Evolutionary conservation across 768 basidiomycete genomes (phyloP).

Genomic region (Saitozyma sp.): DNA sequence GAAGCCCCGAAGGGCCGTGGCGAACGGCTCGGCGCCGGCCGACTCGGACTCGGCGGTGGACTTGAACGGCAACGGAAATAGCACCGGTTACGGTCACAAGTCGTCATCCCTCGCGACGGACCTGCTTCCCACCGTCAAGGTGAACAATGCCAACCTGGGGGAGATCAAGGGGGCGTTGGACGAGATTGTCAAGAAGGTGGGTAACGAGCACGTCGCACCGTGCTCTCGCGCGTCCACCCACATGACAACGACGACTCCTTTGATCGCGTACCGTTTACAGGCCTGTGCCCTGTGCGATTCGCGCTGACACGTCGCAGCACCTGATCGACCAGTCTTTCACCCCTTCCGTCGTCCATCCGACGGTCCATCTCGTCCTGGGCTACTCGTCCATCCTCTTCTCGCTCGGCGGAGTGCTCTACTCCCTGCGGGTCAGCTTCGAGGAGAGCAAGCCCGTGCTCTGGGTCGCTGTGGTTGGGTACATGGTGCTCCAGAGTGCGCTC

Average conservation of each 20-base stretch:
- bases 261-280: background rate
- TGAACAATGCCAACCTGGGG: constrained; percentile 59
- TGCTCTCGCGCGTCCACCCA: too few species aligned
- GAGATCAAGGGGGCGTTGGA: constrained; percentile 67
- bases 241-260: too few species aligned
- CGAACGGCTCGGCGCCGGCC: background rate
- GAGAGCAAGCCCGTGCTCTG: constrained; percentile 77
- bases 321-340: constrained; percentile 62
- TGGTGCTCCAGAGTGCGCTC: constrained; percentile 27
- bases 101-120: constrained; percentile 22
- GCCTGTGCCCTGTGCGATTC: constrained; percentile 33
- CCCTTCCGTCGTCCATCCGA: constrained; percentile 81
- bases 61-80: background rate
- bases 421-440: constrained; percentile 85
- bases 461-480: constrained; percentile 64
- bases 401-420: constrained; percentile 76
- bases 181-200: constrained; percentile 84
- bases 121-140: constrained; percentile 54
- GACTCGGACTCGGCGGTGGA: background rate
- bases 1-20: background rate
- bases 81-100: background rate
- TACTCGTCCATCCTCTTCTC: constrained; percentile 84
- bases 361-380: constrained; percentile 80
- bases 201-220: too few species aligned
- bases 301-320: constrained; percentile 13